Evolutionary conservation across 2,329 filamentous ascomycete species (phyloP), one percentile per base, ranked within the genome.

Genomic region (Emydomyces testavorans): DNA sequence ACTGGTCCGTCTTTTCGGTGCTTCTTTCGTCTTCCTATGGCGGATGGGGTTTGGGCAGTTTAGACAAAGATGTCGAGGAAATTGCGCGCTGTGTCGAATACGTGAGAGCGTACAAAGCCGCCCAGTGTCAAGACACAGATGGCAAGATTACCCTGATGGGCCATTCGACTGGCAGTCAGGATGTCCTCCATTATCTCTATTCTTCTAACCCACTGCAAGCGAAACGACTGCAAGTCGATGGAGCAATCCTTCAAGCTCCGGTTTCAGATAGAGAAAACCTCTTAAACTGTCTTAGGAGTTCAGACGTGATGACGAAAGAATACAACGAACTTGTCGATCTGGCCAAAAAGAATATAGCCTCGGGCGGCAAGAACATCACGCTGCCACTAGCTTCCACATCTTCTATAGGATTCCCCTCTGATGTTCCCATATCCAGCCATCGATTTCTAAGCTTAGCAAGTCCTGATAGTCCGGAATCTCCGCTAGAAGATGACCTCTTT

Each of bases 401-500:
- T 5, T 56, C 53, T 46, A 50, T 68, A 7, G 65, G 62, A 6
- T 57, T 60, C 34, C 57, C 60, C 1, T 47, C 54, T 16, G 54
- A 58, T 39, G 66, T 66, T 0, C 73, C 75, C 0, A 64, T 82
- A 3, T 73, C 68, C n/a, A 77, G 79, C 6, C 67, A 68, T 38
- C 62, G 80, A 35, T 82, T 78, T 61, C 60, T 80, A 29, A 77
- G 76, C 39, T 65, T 84, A 5, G 68, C 73, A 0, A 71, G 67
- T 32, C 70, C 70, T 0, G 65, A 65, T 38, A 75, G 71, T 18
- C 76, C 76, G 0, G 67, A 71, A 39, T 64, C 70, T 43, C 71
- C 79, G 4, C 83, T 82, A 7, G 82, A 85, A 50, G 89, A 95
- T 61, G 89, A 94, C 61, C 86, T 84, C 60, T 94, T 94, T 67